Percentiles rank a stretch among this genome's conserved stretches.
Conservation (phyloP, 306 rosid species). For the Quercus agrifolia region DNA sequence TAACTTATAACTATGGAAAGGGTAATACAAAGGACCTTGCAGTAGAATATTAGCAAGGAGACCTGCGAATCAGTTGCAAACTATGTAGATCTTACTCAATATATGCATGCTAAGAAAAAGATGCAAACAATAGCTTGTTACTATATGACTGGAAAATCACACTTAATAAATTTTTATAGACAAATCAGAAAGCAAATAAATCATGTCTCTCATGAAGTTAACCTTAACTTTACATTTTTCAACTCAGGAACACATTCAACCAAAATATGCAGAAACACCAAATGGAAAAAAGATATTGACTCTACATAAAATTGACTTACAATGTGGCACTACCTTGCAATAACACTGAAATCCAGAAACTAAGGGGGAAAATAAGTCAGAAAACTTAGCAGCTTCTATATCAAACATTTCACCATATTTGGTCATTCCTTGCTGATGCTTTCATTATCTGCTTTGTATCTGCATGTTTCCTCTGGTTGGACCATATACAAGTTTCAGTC, state of each 20-base stretch:
- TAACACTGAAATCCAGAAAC: conserved; percentile 14
- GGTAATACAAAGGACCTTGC: not conserved
- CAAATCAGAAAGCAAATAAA: conserved; percentile 7
- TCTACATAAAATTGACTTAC: conserved; percentile 23
- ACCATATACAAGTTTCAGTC: not conserved
- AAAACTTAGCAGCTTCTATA: conserved; percentile 22
- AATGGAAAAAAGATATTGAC: conserved; percentile 7
- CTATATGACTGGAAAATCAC: not conserved
- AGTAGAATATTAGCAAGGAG: not conserved
- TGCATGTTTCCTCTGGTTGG: not conserved
- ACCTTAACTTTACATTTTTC: not conserved
- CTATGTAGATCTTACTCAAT: not conserved
- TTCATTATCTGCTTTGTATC: not conserved
- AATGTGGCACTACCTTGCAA: conserved; percentile 19
- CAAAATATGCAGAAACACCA: conserved; percentile 17
- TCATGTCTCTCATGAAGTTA: conserved; percentile 14
- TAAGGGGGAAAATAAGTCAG: not conserved
- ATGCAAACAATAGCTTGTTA: no score
- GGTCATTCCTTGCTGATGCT: not conserved
- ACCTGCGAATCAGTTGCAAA: not conserved
- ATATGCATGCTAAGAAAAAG: not conserved
- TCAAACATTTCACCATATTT: conserved; percentile 12
- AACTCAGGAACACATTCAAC: not conserved
- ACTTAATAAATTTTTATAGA: conserved; percentile 16
- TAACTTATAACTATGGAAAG: not conserved